Evolutionary conservation across 1,139 yeast species (phyloP), one percentile per base, ranked within the genome.

Genomic region (Taphrina deformans): DNA sequence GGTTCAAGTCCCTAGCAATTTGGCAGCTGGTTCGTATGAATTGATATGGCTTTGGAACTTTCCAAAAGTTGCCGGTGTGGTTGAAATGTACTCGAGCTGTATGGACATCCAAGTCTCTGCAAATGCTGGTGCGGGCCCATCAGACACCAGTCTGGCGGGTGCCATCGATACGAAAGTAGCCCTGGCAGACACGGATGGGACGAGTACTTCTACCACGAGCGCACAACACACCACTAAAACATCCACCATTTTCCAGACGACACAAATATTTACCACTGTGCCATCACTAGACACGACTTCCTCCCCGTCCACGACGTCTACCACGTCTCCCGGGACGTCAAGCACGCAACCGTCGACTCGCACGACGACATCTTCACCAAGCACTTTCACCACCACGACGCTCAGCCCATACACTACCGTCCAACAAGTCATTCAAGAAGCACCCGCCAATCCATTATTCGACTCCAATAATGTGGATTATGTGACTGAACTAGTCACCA

Each of bases 1-100:
- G 10, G 69, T 70, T 18, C 21, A 41, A 12, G 31, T 69, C 3
- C 71, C 71, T 5, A 48, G 35, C 21, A 60, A 24, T 12, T n/a
- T 65, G 16, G 65, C 40, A 3, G 41, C 66, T 1, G 71, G 71
- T 9, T 45, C 61, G 14, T 69, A 69, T 27, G 65, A 50, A 41
- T 10, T 69, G 40, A 68, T 66, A 18, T 70, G 71, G 71, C 67
- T 68, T 3, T 70, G 71, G 71, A 60, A 69, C 31, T 70, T 70
- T 41, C 71, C 71, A 1, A 69, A 70, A 45, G 64, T 68, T 24
- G 59, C 66, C 18, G 67, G 67, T 10, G 59, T 61, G 12, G 67
- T 61, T 35, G 70, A 69, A 58, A 68, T 62, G 58, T 70, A 70
- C 51, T 69, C 70, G 18, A 68, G 70, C 14, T 70, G 71, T 33